A percentile compares a stretch with the other conserved stretches of the same genome.
phyloP scores from a whole-genome alignment of 768 basidiomycete species.

The Leccinellum albellum region DNA sequence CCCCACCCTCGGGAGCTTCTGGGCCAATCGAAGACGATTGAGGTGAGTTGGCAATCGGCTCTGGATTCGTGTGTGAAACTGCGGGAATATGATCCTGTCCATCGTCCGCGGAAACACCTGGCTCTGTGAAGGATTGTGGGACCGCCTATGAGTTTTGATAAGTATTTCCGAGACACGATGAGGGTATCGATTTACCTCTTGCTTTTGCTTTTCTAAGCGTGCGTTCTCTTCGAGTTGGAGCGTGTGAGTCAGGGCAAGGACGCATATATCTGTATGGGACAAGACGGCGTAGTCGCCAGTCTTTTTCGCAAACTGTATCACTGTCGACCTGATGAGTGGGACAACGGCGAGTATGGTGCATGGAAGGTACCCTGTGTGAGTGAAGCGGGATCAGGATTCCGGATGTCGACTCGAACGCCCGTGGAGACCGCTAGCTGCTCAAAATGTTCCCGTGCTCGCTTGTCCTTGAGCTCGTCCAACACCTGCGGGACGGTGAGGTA shows the following conservation, averaged over 20 bases:
- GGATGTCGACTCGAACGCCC: conserved; percentile 70
- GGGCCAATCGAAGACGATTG: not conserved
- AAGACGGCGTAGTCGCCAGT: conserved; percentile 94
- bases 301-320: conserved; percentile 88
- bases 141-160: conserved; percentile 9
- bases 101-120: conserved; percentile 1
- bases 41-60: not conserved
- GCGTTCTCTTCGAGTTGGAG: conserved; percentile 56
- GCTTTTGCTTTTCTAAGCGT: conserved; percentile 24
- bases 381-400: conserved; percentile 65
- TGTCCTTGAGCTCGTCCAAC: conserved; percentile 84
- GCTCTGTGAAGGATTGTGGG: not conserved
- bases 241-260: conserved; percentile 83
- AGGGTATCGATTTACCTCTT: conserved; percentile 23
- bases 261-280: conserved; percentile 85
- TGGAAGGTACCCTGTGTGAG: conserved; percentile 53
- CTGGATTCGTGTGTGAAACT: not conserved
- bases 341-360: conserved; percentile 1
- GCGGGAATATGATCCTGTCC: not conserved
- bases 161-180: not conserved
- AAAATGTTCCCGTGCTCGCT: conserved; percentile 82
- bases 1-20: not conserved
- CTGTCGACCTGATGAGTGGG: conserved; percentile 40
- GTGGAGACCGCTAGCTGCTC: conserved; percentile 71
- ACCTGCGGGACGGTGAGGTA: conserved; percentile 91